Percentiles rank a stretch among this genome's conserved stretches.
Conservation (phyloP, 768 basidiomycete species). For the Tulasnella sp. region DNA sequence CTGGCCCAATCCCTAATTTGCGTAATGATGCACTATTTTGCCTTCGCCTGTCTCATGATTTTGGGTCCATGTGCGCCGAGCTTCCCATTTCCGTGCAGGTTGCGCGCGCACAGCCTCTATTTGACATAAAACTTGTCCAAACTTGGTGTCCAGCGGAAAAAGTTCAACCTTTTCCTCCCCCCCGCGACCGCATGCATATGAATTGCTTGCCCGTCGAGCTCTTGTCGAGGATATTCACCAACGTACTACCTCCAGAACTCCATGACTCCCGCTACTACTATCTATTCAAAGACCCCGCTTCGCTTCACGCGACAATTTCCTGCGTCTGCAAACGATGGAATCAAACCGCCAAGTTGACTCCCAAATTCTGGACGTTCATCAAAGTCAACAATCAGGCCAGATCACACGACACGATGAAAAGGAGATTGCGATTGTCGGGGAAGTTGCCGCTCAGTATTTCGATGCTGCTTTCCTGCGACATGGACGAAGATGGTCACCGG, state of each 20-base stretch:
- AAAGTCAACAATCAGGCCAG: background rate
- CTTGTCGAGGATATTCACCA: background rate
- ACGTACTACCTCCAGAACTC: background rate
- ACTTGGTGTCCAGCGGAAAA: background rate
- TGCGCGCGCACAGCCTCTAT: background rate
- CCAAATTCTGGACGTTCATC: background rate
- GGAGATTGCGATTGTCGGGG: background rate
- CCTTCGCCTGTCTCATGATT: too few relatives aligned
- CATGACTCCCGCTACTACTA: background rate
- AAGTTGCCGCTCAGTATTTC: background rate
- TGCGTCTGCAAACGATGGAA: too few relatives aligned
- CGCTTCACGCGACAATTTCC: too few relatives aligned
- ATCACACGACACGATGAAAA: background rate
- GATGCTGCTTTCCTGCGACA: background rate
- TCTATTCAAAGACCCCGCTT: too few relatives aligned
- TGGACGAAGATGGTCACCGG: background rate
- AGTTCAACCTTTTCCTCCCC: background rate
- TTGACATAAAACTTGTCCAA: background rate
- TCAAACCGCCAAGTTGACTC: background rate
- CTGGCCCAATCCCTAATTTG: too few relatives aligned
- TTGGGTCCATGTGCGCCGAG: too few relatives aligned
- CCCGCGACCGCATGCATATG: background rate
- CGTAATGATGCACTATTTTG: too few relatives aligned
- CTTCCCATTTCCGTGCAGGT: too few relatives aligned
- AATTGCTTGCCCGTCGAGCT: background rate